Base-by-base conservation (phyloP, 768 basidiomycete genomes). In the Lactarius hengduanensis region DNA sequence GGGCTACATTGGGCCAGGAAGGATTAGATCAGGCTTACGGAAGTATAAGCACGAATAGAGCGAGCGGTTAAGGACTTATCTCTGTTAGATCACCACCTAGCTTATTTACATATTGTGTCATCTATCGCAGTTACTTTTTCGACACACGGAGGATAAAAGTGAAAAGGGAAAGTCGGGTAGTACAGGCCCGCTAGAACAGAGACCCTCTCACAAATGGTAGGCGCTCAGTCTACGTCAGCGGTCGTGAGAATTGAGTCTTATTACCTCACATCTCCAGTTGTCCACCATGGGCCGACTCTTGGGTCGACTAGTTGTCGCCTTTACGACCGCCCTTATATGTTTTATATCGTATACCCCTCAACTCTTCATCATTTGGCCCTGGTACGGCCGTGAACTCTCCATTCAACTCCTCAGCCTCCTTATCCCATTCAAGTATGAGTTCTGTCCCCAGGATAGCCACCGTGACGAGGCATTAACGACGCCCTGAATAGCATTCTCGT, bases 301-400 rank as follows among this genome's bases (percentile, higher is more conserved):
- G 64, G 87, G 87, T 34, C 78, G 83, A 59, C 77, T 94, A 64
- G 78, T 87, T 71, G 88, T 94, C 74, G 80, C 82, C 71, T 81
- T 86, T 71, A 90, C 91, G 66, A 81, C 90, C 60, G 80, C 80
- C 71, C 82, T 94, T 41, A 93, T 94, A 54, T 84, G 80, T 60
- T 98, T 98, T 77, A 94, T 98, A 69, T 85, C 92, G 2, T 92
- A 93, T 75, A 89, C 91, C 7, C 86, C 90, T 2, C 96, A 98
- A 76, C 83, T 94, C 71, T 95, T 91, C 77, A 81, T 98, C 66
- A 86, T 97, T 74, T 86, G 86, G 93, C 94, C 94, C 26, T 97
- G 93, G 93, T 96, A 96, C 73, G 92, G 94, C 47, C 77, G 83
- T 43, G 87, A 77, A 59, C 69, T 92, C 68, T 88, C 92, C 16